Evolutionary conservation across 768 basidiomycete genomes (phyloP), one percentile per base, ranked within the genome.

Genomic region (Serendipita vermifera): DNA sequence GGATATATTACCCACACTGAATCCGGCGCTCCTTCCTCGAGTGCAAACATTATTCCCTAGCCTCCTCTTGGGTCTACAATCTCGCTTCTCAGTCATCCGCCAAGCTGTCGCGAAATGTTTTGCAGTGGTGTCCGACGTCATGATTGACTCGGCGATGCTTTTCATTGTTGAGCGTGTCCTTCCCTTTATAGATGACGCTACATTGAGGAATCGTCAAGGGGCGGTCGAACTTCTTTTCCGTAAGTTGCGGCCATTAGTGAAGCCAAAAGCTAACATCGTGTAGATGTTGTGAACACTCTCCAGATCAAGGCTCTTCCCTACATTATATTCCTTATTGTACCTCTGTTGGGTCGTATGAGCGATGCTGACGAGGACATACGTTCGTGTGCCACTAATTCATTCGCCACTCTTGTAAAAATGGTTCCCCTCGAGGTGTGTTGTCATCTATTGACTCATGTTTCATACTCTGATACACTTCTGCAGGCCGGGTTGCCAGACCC

Each of bases 401-500:
- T 99, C 64, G 96, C 96, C 0, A 87, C 90, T 0, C 72, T 99
- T 15, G 89, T 99, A 59, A 97, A 98, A 73, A 94, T 99, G 86
- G 90, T 98, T 11, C 96, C 96, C 3, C 75, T 99, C 0, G 96
- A 98, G 78, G 92, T 91, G 59, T 59, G 75, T 62, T 20, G 3
- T 33, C 24, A 11, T 11, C 51, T 41, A 15, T 38, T 20, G 39
- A 27, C 48, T 27, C 40, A 26, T 3, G 24, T 3, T 31, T 15
- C 20, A 33, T 38, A 38, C 15, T 17, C 20, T 58, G 22, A 59
- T 32, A 51, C 31, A 26, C 3, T 41, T 32, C 57, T 29, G 6
- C 56, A 96, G 91, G 89, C 90, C 62, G 96, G 94, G 57, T 72
- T 98, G n/a, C 96, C 96, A 11, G 92, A 97, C 65, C 94, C 96